Evolutionary conservation across 2,329 filamentous ascomycete species (phyloP).

Genomic region (Phialemoniopsis sp.): DNA sequence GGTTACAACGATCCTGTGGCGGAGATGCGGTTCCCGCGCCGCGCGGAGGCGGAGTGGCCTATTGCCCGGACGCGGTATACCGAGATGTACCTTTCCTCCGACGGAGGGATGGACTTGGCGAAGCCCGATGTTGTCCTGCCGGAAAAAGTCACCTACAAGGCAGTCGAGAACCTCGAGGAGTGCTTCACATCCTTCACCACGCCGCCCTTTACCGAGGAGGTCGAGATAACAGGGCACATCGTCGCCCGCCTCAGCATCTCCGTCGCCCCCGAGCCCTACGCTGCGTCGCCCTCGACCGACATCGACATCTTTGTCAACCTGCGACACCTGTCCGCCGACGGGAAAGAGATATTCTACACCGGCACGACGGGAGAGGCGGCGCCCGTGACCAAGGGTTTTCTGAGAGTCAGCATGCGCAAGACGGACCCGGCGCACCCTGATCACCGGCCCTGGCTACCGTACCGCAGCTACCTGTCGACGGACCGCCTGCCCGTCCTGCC

Average conservation of each 20-base stretch:
- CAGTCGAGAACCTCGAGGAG: no score
- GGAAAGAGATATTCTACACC: conserved; percentile 55
- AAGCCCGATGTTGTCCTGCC: conserved; percentile 16
- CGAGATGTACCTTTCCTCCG: conserved; percentile 49
- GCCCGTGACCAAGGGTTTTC: conserved; percentile 55
- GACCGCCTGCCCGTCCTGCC: conserved; percentile 47
- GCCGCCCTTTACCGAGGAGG: conserved; percentile 48
- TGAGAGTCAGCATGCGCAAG: conserved; percentile 50
- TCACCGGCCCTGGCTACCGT: conserved; percentile 44
- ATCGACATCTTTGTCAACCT: conserved; percentile 59
- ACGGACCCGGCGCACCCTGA: conserved; percentile 39
- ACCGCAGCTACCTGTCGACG: conserved; percentile 47
- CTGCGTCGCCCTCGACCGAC: conserved; percentile 28
- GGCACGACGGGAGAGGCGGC: conserved; percentile 56
- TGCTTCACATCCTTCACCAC: conserved; percentile 58
- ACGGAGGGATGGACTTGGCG: no score
- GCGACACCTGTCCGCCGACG: conserved; percentile 45
- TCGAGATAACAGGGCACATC: conserved; percentile 62
- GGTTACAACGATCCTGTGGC: conserved; percentile 57
- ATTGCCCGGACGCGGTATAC: conserved; percentile 58
- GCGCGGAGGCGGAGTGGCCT: conserved; percentile 58
- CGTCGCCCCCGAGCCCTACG: conserved; percentile 45
- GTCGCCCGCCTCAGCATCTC: conserved; percentile 59
- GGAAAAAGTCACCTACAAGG: no score
- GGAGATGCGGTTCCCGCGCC: conserved; percentile 46